Base-by-base conservation (phyloP, 495 filamentous ascomycete genomes). In the Talaromyces thailandensis region DNA sequence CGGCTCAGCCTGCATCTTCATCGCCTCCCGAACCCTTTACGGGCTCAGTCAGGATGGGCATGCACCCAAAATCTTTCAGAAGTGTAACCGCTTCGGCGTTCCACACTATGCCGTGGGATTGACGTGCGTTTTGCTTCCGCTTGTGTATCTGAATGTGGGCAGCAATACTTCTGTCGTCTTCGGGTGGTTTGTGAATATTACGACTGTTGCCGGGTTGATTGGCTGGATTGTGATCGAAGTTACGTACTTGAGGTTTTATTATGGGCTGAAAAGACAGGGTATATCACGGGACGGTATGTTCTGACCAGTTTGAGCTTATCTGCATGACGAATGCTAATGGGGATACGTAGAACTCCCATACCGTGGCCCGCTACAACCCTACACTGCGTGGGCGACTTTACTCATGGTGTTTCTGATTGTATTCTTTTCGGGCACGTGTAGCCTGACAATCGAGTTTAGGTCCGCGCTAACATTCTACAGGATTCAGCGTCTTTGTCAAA, bases 1-100 rank as follows among this genome's bases (percentile, higher is more conserved):
- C 2, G 89, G 84, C 58, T 93, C 93, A 67, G 86, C 88, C 3
- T 91, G 88, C 77, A 78, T 92, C 58, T 93, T 90, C 74, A 90
- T 87, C 28, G 89, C 87, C 24, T 88, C 85, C 0, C 84, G 91
- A 14, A 86, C 87, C 58, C 80, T 93, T 6, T 88, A 89, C 69
- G 85, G 85, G n/a, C 81, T 90, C 63, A 86, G 88, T 1, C 69
- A 81, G 31, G 79, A 85, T 59, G 81, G 86, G 6, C 84, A 86
- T 35, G 89, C 89, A 0, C 89, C 89, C 0, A 68, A 67, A 0
- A 64, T 86, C 62, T 80, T 92, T 64, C 71, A 82, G 5, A 81
- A 75, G 48, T 93, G 90, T 32, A 86, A 95, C 69, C 76, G 71
- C 24, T 84, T 86, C 35, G 92, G 92, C 58, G 90, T 95, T 2